phyloP scores from a whole-genome alignment of 805 yeast species.

The Suhomyces kilbournensis region DNA sequence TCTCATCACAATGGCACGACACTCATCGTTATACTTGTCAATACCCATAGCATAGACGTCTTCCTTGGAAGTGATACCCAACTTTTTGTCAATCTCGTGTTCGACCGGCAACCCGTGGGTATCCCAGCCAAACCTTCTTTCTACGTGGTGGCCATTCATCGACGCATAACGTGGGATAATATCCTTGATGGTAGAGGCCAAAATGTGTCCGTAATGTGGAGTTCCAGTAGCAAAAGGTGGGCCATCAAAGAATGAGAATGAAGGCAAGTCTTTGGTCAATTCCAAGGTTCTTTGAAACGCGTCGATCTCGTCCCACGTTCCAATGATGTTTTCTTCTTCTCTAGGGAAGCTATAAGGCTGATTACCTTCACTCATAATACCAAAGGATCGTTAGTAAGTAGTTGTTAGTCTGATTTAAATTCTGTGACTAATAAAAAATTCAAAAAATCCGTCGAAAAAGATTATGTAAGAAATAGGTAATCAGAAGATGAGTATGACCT shows the following conservation, averaged over 20 bases:
- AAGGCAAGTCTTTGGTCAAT: slow-evolving; percentile 79
- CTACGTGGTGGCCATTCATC: slow-evolving; percentile 95
- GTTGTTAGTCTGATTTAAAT: no score
- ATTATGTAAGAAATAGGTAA: slow-evolving; percentile 1
- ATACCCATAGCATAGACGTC: slow-evolving; percentile 95
- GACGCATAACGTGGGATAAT: slow-evolving; percentile 97
- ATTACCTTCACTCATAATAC: slow-evolving; percentile 11
- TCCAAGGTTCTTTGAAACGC: slow-evolving; percentile 90
- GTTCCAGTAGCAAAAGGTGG: slow-evolving; percentile 99
- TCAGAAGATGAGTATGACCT: background rate
- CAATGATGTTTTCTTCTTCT: slow-evolving; percentile 82
- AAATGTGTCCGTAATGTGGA: slow-evolving; percentile 97
- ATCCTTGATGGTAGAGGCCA: slow-evolving; percentile 96
- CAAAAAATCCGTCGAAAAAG: background rate
- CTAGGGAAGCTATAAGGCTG: slow-evolving; percentile 67
- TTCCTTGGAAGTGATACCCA: slow-evolving; percentile 88
- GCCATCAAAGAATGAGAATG: slow-evolving; percentile 94
- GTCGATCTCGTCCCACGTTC: slow-evolving; percentile 83
- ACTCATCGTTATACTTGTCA: slow-evolving; percentile 89
- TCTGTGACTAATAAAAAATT: background rate
- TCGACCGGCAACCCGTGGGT: slow-evolving; percentile 99
- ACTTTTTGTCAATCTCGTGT: slow-evolving; percentile 96
- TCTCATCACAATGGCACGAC: slow-evolving; percentile 96
- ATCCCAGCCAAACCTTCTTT: slow-evolving; percentile 99
- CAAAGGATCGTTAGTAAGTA: no score